Evolutionary conservation across 371 early-diverging fungal species (phyloP), one percentile per base, ranked within the genome.

Genomic region (Quaeritorhiza haematococci): DNA sequence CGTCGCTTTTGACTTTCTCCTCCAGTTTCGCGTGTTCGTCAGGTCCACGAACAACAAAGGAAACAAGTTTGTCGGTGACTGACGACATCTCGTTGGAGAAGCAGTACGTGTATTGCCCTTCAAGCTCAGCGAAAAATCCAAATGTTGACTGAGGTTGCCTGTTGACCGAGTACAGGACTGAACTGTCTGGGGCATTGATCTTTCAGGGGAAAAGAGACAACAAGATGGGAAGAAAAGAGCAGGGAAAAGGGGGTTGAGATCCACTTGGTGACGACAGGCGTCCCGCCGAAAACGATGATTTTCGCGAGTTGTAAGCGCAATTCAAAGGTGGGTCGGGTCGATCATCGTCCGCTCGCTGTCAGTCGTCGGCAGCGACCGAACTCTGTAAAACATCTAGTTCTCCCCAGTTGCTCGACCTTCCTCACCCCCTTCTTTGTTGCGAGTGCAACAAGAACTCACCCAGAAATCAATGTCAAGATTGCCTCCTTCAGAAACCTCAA

Each of bases 401-500:
- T n/a, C n/a, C n/a, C n/a, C n/a, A n/a, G n/a, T n/a, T n/a, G n/a
- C n/a, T n/a, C n/a, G n/a, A n/a, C n/a, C n/a, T n/a, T n/a, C n/a
- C n/a, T n/a, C n/a, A n/a, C n/a, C n/a, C n/a, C n/a, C n/a, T 33
- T 34, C 30, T 44, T 27, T 33, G 32, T 23, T 27, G 32, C 24
- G n/a, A 24, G 41, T 26, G 44, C 43, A 27, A 10, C n/a, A 32
- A 23, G 33, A 3, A 60, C 65, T 67, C 77, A 88, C 89, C 84
- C 73, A 75, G 66, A 89, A 86, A 53, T 89, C 89, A 59, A 89
- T 75, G 49, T 85, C 83, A 19, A 80, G 69, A 38, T 84, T 68
- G 26, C 80, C 84, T 43, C 85, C 88, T 47, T 85, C 83, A 57
- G 75, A 79, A 48, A 91, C 90, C 66, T 91, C 83, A 66, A 69